Conservation (phyloP, 1,284 basidiomycete species). For the Violaceomyces palustris region DNA sequence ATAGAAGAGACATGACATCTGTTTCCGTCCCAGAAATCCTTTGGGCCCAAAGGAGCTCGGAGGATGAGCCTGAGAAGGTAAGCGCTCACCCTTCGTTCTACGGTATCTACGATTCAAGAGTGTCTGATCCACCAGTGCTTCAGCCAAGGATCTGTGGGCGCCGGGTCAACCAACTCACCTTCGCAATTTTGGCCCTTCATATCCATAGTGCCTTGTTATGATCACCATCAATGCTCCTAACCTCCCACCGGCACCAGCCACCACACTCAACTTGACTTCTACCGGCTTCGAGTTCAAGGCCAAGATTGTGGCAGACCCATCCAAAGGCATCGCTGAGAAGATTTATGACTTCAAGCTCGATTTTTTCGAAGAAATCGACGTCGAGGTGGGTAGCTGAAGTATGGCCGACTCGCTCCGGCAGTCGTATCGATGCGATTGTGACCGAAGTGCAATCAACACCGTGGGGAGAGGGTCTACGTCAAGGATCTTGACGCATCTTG, state of each 20-base stretch:
- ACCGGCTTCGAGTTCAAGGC: slow-evolving; percentile 43
- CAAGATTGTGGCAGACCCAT: slow-evolving; percentile 30
- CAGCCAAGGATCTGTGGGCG: neutral
- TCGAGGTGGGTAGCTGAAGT: slow-evolving; percentile 37
- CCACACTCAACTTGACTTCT: slow-evolving; percentile 45
- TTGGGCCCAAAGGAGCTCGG: slow-evolving; percentile 50
- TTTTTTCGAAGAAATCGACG: slow-evolving; percentile 50
- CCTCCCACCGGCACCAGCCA: slow-evolving; percentile 37
- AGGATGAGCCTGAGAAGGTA: slow-evolving; percentile 44
- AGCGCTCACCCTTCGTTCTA: neutral
- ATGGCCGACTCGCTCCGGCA: no score
- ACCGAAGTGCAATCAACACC: no score
- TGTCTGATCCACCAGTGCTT: neutral
- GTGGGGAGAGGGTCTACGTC: no score
- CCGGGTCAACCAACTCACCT: no score
- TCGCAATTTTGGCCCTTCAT: neutral
- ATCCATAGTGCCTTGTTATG: slow-evolving; percentile 41
- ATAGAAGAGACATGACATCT: slow-evolving; percentile 26
- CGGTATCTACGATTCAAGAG: neutral
- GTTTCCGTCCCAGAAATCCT: slow-evolving; percentile 47
- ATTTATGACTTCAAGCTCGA: slow-evolving; percentile 48
- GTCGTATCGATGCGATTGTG: no score
- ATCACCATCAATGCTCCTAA: slow-evolving; percentile 53
- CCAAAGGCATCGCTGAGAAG: slow-evolving; percentile 42
- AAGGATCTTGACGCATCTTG: slow-evolving; percentile 55